Evolutionary conservation across 2,329 filamentous ascomycete species (phyloP).

Genomic region (Fusarium chlamydosporum): DNA sequence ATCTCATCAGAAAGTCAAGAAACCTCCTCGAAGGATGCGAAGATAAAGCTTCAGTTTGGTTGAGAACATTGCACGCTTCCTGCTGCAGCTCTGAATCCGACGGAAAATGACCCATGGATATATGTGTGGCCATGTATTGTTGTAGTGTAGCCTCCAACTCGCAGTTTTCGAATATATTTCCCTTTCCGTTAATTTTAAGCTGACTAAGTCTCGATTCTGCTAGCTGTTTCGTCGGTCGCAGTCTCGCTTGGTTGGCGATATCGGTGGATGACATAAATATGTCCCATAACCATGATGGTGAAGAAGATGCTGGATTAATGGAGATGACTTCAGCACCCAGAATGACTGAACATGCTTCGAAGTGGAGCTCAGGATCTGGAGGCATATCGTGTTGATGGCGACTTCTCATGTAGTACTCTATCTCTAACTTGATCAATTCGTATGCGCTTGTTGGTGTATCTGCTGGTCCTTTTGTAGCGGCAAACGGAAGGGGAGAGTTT

Average conservation of each 20-base stretch:
- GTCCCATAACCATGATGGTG: conserved; percentile 39
- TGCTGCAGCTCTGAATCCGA: conserved; percentile 40
- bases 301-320: conserved; percentile 23
- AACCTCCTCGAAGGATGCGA: conserved; percentile 30
- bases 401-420: conserved; percentile 42
- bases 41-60: conserved; percentile 1
- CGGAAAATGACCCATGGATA: conserved; percentile 26
- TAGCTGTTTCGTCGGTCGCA: conserved; percentile 33
- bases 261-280: conserved; percentile 40
- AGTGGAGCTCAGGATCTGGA: conserved; percentile 33
- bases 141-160: conserved; percentile 35
- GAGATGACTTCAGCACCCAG: conserved; percentile 36
- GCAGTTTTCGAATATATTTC: conserved; percentile 42
- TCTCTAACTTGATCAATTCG: conserved; percentile 39
- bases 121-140: conserved; percentile 33
- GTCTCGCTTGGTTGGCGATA: conserved; percentile 34
- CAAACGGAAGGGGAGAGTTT: conserved; percentile 38
- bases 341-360: conserved; percentile 41
- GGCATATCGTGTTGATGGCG: conserved; percentile 27
- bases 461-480: conserved; percentile 40
- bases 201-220: conserved; percentile 34
- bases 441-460: conserved; percentile 44
- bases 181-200: conserved; percentile 40
- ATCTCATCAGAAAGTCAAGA: conserved; percentile 37
- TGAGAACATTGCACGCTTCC: conserved; percentile 32